Percentiles rank a stretch among this genome's conserved stretches.
These are phyloP conservation scores for Metarhizium rileyi DNA, from an alignment of 2,329 filamentous ascomycete genomes.

Conservation along the genomic window DNA sequence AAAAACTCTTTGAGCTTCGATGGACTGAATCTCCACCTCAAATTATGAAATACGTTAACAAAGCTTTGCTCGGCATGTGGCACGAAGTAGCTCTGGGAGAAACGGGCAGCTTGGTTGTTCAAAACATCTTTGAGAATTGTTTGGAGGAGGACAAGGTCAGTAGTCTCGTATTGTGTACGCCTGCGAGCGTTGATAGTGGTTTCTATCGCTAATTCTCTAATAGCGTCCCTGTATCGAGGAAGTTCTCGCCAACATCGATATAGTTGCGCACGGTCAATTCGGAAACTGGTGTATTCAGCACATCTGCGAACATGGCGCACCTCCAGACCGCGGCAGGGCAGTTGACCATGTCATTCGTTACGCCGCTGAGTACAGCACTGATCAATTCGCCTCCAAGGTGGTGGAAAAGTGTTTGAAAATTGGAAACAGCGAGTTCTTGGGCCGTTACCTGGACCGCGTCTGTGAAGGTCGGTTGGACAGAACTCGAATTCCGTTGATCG, in stretches of 20 bases:
- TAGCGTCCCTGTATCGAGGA: conserved; percentile 96
- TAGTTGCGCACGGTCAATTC: conserved; percentile 94
- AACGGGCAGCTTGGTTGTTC: conserved; percentile 93
- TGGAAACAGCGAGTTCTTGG: conserved; percentile 78
- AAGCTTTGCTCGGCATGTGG: conserved; percentile 93
- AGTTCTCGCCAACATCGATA: conserved; percentile 87
- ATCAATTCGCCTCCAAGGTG: conserved; percentile 97
- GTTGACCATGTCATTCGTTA: conserved; percentile 93
- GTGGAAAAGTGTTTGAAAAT: conserved; percentile 99
- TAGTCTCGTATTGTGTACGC: not conserved
- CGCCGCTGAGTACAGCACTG: conserved; percentile 94
- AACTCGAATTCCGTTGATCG: conserved; percentile 91
- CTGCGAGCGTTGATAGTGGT: not conserved
- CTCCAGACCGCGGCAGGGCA: conserved; percentile 82
- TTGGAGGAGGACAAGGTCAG: conserved; percentile 92
- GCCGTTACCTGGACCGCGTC: conserved; percentile 86
- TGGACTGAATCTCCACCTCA: conserved; percentile 93
- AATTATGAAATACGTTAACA: conserved; percentile 98
- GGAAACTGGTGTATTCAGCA: conserved; percentile 99
- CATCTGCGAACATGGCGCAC: conserved; percentile 91
- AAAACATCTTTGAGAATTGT: conserved; percentile 99
- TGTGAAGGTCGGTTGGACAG: conserved; percentile 86
- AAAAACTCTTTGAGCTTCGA: conserved; percentile 95
- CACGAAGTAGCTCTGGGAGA: conserved; percentile 95
- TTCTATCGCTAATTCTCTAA: not conserved